Percentiles rank a stretch among this genome's conserved stretches.
Evolutionary conservation across 2,329 filamentous ascomycete genomes (phyloP).

Genomic region (Nigrospora osmanthi): DNA sequence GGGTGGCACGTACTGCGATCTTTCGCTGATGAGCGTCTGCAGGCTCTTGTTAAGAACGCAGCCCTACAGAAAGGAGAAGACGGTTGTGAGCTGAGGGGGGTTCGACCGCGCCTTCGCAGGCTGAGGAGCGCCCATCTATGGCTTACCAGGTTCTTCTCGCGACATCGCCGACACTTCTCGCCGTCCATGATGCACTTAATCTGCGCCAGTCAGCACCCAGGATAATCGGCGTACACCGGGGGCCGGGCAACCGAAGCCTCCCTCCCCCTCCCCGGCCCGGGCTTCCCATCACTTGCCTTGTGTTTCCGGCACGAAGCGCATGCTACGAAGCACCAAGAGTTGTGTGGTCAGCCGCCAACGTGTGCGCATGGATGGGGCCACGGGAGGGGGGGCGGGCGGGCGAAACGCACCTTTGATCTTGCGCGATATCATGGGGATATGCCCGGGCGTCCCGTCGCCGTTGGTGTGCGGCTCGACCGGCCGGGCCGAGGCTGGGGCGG

Average conservation of each 20-base stretch:
- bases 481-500: background rate
- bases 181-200: slow-evolving; percentile 34
- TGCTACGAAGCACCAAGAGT: slow-evolving; percentile 9
- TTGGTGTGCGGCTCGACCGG: background rate
- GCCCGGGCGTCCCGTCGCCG: background rate
- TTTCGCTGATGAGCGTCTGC: slow-evolving; percentile 32
- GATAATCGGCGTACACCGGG: too few relatives aligned
- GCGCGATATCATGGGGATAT: slow-evolving; percentile 8
- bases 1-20: slow-evolving; percentile 23
- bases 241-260: too few relatives aligned
- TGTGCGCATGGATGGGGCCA: background rate
- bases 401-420: slow-evolving; percentile 4
- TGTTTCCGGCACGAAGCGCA: slow-evolving; percentile 32
- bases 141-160: slow-evolving; percentile 21
- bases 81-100: background rate
- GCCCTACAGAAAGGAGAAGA: slow-evolving; percentile 2
- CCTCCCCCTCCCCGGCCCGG: too few relatives aligned
- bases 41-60: slow-evolving; percentile 32
- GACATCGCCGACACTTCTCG: slow-evolving; percentile 28
- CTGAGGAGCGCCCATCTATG: background rate
- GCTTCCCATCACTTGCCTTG: slow-evolving; percentile 24
- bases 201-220: slow-evolving; percentile 12
- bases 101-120: background rate
- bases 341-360: background rate
- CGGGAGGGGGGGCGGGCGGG: too few relatives aligned